phyloP scores from a whole-genome alignment of 176 grass and related monocot genomes.

The Hsuehochloa calcarea region DNA sequence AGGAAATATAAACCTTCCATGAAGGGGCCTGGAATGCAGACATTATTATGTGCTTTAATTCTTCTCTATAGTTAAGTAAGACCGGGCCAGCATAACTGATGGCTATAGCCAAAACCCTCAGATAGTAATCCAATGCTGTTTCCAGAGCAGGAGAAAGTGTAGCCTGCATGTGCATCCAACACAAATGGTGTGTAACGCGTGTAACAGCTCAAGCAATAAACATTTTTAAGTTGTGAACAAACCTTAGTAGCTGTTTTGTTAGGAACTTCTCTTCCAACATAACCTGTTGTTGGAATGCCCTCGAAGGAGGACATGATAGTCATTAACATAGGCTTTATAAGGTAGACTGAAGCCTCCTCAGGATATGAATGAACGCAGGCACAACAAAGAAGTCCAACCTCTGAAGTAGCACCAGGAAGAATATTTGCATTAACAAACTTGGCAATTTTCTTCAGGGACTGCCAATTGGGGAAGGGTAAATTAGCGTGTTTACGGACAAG shows the following conservation, averaged over 20 bases:
- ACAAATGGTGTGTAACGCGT: neutral
- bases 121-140: conserved; percentile 80
- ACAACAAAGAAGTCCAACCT: conserved; percentile 96
- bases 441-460: conserved; percentile 90
- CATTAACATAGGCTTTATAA: conserved; percentile 80
- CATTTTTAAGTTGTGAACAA: conserved; percentile 33
- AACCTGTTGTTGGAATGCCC: conserved; percentile 73
- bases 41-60: conserved; percentile 68
- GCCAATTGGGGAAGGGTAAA: conserved; percentile 37
- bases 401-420: conserved; percentile 86
- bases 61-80: conserved; percentile 64
- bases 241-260: conserved; percentile 61
- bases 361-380: conserved; percentile 80
- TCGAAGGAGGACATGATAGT: conserved; percentile 71
- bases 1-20: conserved; percentile 69
- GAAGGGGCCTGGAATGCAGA: conserved; percentile 92
- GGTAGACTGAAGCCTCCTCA: conserved; percentile 63
- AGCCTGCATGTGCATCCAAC: conserved; percentile 52
- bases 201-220: conserved; percentile 29
- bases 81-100: conserved; percentile 81
- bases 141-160: conserved; percentile 92
- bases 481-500: neutral
- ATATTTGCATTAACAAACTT: conserved; percentile 95
- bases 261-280: conserved; percentile 58
- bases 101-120: conserved; percentile 86